These are phyloP conservation scores for Sarocladium strictum DNA, from an alignment of 2,329 filamentous ascomycete genomes.

Conservation along the genomic window DNA sequence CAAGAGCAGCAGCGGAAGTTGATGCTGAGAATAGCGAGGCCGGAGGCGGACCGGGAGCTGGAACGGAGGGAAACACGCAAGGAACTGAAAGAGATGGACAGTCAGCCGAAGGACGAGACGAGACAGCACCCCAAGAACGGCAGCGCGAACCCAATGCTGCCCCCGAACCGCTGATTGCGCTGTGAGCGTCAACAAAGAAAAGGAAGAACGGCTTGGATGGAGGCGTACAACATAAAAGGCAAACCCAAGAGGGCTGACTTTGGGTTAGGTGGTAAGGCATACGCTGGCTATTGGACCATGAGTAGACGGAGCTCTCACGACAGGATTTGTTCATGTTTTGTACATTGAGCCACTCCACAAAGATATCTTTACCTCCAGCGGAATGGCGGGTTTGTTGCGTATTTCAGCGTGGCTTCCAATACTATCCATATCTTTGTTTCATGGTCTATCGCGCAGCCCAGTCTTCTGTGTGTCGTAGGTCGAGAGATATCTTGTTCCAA, in stretches of 20 bases:
- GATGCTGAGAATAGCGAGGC: conserved; percentile 15
- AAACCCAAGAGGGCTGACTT: not conserved
- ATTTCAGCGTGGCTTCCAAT: too few species aligned
- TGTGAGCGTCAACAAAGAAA: not conserved
- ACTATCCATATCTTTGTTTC: too few species aligned
- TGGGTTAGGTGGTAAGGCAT: not conserved
- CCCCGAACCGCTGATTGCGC: conserved; percentile 8
- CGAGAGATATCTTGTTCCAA: too few species aligned
- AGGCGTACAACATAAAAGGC: not conserved
- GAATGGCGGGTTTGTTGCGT: not conserved
- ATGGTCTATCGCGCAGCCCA: too few species aligned
- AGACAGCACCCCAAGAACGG: conserved; percentile 10
- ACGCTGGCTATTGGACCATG: not conserved
- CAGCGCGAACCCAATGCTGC: conserved; percentile 9
- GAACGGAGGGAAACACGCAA: not conserved
- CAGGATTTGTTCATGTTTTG: too few species aligned
- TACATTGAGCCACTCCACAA: too few species aligned
- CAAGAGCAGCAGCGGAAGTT: conserved; percentile 25
- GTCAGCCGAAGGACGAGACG: conserved; percentile 4
- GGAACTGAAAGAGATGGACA: not conserved
- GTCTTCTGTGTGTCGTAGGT: too few species aligned
- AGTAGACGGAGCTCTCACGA: not conserved
- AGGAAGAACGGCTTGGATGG: not conserved
- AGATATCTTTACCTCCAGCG: not conserved
- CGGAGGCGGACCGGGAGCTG: not conserved